Evolutionary conservation across 2,329 filamentous ascomycete genomes (phyloP), one percentile per base, ranked within the genome.

Genomic region (Madurella mycetomatis): DNA sequence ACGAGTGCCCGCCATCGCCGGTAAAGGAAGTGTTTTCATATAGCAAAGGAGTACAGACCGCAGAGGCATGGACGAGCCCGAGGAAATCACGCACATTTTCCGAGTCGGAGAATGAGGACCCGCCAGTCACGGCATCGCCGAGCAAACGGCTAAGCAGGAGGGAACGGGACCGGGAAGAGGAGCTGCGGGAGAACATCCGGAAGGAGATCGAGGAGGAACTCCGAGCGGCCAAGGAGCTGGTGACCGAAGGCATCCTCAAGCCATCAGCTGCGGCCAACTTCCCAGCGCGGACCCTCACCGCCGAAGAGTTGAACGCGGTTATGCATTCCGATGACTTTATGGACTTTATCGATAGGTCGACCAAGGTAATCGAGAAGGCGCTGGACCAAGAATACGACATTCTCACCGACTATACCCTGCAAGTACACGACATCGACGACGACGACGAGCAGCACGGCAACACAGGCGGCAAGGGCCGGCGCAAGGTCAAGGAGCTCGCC

Each of bases 301-400:
- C 81, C 15, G 94, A 97, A 64, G 95, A 99, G 69, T 76, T 96
- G 40, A 85, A 88, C 61, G 94, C 92, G 5, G 91, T 97, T 25
- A 94, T 90, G 19, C 88, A 88, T 51, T 96, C 92, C 0, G 85
- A 92, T 31, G 94, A 97, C 48, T 99, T 99, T 68, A 80, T 94
- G 57, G 90, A 95, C 64, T 99, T 99, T 67, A 84, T 99, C 31
- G 94, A 99, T 66, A 84, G 90, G 63, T 96, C 92, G 18, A 95
- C 90, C 53, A 99, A 97, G 72, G 92, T 99, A 47, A 92, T 99
- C 63, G 94, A 99, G 74, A 84, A 94, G 65, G 92, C 94, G 5
- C 76, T 99, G 60, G 94, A 97, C 66, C 87, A 96, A 67, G 90
- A 96, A 66, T 99, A 97, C 69, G 94, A 99, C 69, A 90, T 99